Evolutionary conservation across 1,284 basidiomycete genomes (phyloP), one percentile per base, ranked within the genome.

Genomic region (Cutaneotrichosporon sp.): DNA sequence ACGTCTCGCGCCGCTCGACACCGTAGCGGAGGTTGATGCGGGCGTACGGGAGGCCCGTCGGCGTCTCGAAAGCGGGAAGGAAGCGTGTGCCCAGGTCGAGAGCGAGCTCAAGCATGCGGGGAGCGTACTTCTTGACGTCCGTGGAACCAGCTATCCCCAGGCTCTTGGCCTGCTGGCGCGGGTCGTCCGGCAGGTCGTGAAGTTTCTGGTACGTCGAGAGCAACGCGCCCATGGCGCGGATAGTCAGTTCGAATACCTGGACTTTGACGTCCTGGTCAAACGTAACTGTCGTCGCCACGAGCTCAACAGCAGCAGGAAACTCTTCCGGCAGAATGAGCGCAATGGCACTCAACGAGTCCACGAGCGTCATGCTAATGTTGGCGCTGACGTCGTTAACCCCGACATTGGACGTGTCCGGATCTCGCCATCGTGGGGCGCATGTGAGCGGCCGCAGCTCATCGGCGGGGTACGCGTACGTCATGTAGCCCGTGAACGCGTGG

Each of bases 41-140:
- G 46, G 93, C 89, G 68, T 83, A 90, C 7, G 92, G 92, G 50
- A 97, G 77, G 8, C 91, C 91, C 0, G 90, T 96, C 0, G 85
- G 83, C 3, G 90, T 92, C 2, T 81, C 74, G 71, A 97, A 97
- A 2, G 93, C 93, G 4, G 90, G 90, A 12, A 96, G 73, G 36
- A 97, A 71, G 49, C 92, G 80, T 54, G 83, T 77, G 0, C 88
- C 93, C 2, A 97, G 81, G 71, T 97, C 92, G 60, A 84, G 74
- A 4, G 93, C 92, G 72, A 96, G 75, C 14, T 79, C 69, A 22
- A 96, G 78, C 13, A 78, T 63, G 51, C 92, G 84, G 35, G 81
- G 83, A 15, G 77, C 77, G 65, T 90, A 88, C 84, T 84, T 86
- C 35, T 86, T 83, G 41, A 90, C 74, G 70, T 85, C 49, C 1